phyloP scores from a whole-genome alignment of 208 protist species.

The Acanthamoeba culbertsoni region DNA sequence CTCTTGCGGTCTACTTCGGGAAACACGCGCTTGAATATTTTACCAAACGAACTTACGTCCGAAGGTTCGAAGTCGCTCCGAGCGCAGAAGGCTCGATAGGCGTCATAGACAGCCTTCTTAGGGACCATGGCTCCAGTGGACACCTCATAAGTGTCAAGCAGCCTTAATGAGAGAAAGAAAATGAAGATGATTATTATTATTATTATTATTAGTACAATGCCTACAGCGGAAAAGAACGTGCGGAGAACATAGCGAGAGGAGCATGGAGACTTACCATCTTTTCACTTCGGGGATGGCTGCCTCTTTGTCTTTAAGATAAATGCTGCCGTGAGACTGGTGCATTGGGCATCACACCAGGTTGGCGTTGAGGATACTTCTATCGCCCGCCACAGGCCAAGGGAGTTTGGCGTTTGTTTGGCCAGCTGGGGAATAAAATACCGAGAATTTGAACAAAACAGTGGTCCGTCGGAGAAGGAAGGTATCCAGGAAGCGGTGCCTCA shows the following conservation, averaged over 20 bases:
- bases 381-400: too few species aligned
- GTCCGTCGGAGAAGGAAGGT: neutral
- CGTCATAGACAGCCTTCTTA: conserved; percentile 9
- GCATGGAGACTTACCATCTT: neutral
- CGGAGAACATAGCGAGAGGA: neutral
- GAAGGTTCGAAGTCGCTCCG: neutral
- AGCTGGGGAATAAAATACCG: neutral
- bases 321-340: neutral
- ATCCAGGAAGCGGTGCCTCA: neutral
- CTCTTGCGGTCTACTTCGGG: neutral
- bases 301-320: conserved; percentile 10
- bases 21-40: conserved; percentile 16
- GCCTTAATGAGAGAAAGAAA: too few species aligned
- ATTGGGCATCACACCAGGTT: neutral
- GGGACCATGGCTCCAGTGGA: neutral
- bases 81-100: neutral
- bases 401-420: neutral
- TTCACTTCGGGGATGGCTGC: conserved; percentile 2
- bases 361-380: too few species aligned
- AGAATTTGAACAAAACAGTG: neutral
- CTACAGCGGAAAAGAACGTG: neutral
- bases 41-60: neutral
- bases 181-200: too few species aligned
- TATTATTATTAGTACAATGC: too few species aligned
- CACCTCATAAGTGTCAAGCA: neutral